Base-by-base conservation (phyloP, 805 yeast genomes). In the Pichia pseudocactophila region DNA sequence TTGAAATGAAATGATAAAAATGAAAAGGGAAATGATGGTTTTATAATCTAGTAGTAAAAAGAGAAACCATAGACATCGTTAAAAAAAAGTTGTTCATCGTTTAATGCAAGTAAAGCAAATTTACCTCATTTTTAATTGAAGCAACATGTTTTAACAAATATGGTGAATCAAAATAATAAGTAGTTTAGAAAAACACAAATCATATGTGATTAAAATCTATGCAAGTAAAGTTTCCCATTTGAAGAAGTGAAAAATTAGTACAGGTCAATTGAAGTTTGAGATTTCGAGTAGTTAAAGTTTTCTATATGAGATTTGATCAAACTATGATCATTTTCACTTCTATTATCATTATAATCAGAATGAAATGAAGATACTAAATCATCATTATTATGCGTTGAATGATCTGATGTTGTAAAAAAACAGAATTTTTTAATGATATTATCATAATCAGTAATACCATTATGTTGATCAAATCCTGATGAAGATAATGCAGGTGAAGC, bases 381-480 rank as follows among this genome's bases (percentile, higher is more conserved):
- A 9, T 16, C 16, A 16, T 13, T 32, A 19, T 16, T 17, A n/a
- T 32, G 19, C 13, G 8, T n/a, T 6, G 35, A 32, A 32, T 32
- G 19, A 18, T 35, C 27, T 13, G 19, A 16, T 18, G 33, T 36
- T n/a, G 40, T 30, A 20, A 36, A 39, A 32, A 43, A 45, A 19
- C 48, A 45, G 19, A 35, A 45, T 16, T 42, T 30, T 32, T 45
- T 39, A 13, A 45, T 26, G 2, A 45, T 31, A 22, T 33, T 17
- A 33, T 45, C 46, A 41, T 45, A 45, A 45, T 45, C 48, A 15
- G n/a, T 39, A 8, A 16, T 28, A 25, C 32, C 32, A 17, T 26
- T 34, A 18, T 50, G 38, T 10, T 39, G 36, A 34, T 41, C 47
- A 37, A 53, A 50, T 28, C 48, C 44, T 11, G 27, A 36, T 18